These are phyloP conservation scores for Fusarium acutatum DNA, from an alignment of 2,329 filamentous ascomycete genomes.

Conservation along the genomic window DNA sequence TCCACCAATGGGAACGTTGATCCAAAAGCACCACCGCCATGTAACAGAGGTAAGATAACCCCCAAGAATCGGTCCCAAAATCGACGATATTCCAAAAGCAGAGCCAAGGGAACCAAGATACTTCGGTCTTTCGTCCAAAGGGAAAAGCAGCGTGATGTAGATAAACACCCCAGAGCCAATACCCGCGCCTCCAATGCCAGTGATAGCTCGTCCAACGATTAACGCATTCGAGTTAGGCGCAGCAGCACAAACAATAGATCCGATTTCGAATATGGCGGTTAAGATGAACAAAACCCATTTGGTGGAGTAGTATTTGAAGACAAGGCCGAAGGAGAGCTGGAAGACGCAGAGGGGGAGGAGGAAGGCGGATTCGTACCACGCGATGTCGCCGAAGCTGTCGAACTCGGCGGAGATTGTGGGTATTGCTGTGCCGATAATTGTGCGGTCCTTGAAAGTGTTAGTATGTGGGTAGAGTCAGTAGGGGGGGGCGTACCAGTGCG, in stretches of 20 bases:
- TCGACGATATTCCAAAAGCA: slow-evolving; percentile 1
- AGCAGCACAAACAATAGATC: slow-evolving; percentile 6
- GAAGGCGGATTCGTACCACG: slow-evolving; percentile 24
- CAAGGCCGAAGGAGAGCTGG: slow-evolving; percentile 17
- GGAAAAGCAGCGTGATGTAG: slow-evolving; percentile 11
- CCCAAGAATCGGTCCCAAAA: slow-evolving; percentile 15
- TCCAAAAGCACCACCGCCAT: slow-evolving; percentile 32
- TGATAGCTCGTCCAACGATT: slow-evolving; percentile 15
- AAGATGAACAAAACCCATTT: slow-evolving; percentile 20
- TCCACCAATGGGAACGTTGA: slow-evolving; percentile 17
- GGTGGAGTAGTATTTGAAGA: slow-evolving; percentile 23
- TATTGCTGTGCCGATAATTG: slow-evolving; percentile 22
- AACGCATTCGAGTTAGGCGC: slow-evolving; percentile 12
- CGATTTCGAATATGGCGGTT: slow-evolving; percentile 4
- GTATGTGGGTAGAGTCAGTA: accelerated
- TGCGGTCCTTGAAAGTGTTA: slow-evolving; percentile 5
- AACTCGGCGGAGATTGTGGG: slow-evolving; percentile 22
- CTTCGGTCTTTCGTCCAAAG: slow-evolving; percentile 9
- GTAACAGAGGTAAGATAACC: slow-evolving; percentile 12
- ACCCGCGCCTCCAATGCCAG: slow-evolving; percentile 17
- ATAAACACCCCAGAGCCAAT: slow-evolving; percentile 12
- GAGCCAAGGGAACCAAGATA: neutral
- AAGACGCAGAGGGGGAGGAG: slow-evolving; percentile 23
- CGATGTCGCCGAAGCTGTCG: slow-evolving; percentile 23
- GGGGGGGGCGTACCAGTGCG: neutral